These are phyloP conservation scores for Salinomyces thailandicus DNA, from an alignment of 2,329 filamentous ascomycete species.

Conservation along the genomic window DNA sequence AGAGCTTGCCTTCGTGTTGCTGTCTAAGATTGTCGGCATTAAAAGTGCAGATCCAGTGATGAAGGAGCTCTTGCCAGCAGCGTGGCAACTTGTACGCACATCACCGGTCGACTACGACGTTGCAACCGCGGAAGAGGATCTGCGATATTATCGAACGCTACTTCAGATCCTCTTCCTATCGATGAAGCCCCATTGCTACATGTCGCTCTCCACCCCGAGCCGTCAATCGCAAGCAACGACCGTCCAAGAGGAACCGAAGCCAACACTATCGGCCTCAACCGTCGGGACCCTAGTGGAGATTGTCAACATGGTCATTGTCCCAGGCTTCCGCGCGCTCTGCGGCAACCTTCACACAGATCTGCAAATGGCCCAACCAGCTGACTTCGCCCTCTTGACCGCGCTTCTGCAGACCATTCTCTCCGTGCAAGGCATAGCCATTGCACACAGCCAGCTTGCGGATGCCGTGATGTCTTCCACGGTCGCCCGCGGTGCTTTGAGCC, in stretches of 20 bases:
- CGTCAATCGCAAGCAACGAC: background rate
- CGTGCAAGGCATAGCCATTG: constrained; percentile 59
- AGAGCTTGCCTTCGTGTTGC: constrained; percentile 69
- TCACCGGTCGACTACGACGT: constrained; percentile 49
- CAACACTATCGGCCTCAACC: constrained; percentile 25
- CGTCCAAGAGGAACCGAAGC: constrained; percentile 8
- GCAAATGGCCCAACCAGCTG: constrained; percentile 47
- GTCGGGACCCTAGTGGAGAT: constrained; percentile 63
- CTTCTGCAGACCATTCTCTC: constrained; percentile 76
- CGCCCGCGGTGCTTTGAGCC: constrained; percentile 67
- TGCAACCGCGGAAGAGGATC: constrained; percentile 46
- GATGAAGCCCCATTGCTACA: constrained; percentile 51
- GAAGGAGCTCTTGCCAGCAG: constrained; percentile 43
- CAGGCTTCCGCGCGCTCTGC: constrained; percentile 72
- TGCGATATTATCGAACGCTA: constrained; percentile 68
- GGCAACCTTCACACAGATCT: constrained; percentile 59
- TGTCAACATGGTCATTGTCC: constrained; percentile 65
- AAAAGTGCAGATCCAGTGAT: constrained; percentile 42
- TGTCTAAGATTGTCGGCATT: constrained; percentile 61
- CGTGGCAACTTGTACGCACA: constrained; percentile 51
- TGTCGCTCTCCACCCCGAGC: constrained; percentile 1
- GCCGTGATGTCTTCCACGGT: constrained; percentile 53
- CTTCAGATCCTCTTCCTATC: constrained; percentile 78
- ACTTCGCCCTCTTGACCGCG: constrained; percentile 78
- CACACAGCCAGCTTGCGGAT: constrained; percentile 34